phyloP scores from a whole-genome alignment of 169 alveolate genomes.

The Plasmodium gaboni region DNA sequence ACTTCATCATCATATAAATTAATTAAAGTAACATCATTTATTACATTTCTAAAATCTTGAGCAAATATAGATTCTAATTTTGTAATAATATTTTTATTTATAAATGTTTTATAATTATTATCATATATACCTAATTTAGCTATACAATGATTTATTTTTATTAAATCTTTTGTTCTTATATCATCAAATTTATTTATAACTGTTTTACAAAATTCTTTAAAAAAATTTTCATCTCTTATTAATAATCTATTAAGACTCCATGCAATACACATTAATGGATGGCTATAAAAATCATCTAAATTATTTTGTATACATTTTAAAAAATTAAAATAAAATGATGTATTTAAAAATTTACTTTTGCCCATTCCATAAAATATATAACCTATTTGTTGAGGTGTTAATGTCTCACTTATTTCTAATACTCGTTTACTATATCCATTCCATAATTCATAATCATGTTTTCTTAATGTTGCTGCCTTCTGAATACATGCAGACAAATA shows the following conservation, averaged over 20 bases:
- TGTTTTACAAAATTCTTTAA: slow-evolving; percentile 53
- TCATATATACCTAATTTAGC: slow-evolving; percentile 76
- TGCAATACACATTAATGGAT: slow-evolving; percentile 88
- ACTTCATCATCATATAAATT: slow-evolving; percentile 84
- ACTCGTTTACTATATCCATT: slow-evolving; percentile 74
- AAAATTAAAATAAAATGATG: slow-evolving; percentile 79
- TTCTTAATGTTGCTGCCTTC: slow-evolving; percentile 89
- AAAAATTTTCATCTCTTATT: slow-evolving; percentile 68
- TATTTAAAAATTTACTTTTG: slow-evolving; percentile 82
- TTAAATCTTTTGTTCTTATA: slow-evolving; percentile 81
- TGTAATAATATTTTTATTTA: slow-evolving; percentile 79
- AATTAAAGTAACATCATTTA: slow-evolving; percentile 82
- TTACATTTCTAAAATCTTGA: slow-evolving; percentile 85
- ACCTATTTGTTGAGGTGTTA: slow-evolving; percentile 89
- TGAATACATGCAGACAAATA: slow-evolving; percentile 86
- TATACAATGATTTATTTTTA: slow-evolving; percentile 81
- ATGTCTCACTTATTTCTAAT: slow-evolving; percentile 80
- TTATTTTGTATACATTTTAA: slow-evolving; percentile 76
- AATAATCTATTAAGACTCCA: slow-evolving; percentile 87
- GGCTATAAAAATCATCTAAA: slow-evolving; percentile 81
- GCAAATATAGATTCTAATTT: slow-evolving; percentile 82
- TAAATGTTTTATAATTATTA: slow-evolving; percentile 76
- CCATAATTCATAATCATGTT: slow-evolving; percentile 87
- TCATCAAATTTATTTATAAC: slow-evolving; percentile 79
- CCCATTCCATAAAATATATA: slow-evolving; percentile 90